phyloP scores from a whole-genome alignment of 495 filamentous ascomycete species.

The Xylaria castorea region DNA sequence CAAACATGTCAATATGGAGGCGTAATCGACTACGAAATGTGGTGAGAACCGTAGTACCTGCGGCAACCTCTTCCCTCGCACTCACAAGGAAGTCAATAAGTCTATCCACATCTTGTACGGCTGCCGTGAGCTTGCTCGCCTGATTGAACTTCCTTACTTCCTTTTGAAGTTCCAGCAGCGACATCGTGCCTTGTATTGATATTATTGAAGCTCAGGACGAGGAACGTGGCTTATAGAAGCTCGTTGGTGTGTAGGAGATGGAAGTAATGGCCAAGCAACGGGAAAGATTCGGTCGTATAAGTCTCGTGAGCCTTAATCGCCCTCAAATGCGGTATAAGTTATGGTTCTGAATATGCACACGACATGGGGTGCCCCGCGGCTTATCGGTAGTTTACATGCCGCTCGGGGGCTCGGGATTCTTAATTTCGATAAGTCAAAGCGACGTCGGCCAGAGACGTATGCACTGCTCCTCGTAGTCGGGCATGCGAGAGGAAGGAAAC shows the following conservation, averaged over 20 bases:
- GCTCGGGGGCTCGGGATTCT: neutral
- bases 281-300: neutral
- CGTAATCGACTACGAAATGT: neutral
- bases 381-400: constrained; percentile 23
- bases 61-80: constrained; percentile 72
- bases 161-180: constrained; percentile 61
- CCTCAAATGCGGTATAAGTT: neutral
- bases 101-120: constrained; percentile 76
- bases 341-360: neutral
- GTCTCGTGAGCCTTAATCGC: neutral
- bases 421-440: neutral
- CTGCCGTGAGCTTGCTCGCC: constrained; percentile 72
- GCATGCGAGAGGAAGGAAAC: neutral
- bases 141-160: constrained; percentile 75
- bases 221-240: neutral
- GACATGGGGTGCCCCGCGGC: constrained; percentile 23
- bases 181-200: constrained; percentile 28
- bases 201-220: neutral
- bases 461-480: neutral
- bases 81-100: constrained; percentile 77
- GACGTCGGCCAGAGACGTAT: neutral
- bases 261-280: neutral
- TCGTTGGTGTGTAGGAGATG: neutral
- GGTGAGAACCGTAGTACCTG: constrained; percentile 53
- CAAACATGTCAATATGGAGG: constrained; percentile 2